Evolutionary conservation across 148 eudicot species (phyloP).

Genomic region (Linanthus parryae): DNA sequence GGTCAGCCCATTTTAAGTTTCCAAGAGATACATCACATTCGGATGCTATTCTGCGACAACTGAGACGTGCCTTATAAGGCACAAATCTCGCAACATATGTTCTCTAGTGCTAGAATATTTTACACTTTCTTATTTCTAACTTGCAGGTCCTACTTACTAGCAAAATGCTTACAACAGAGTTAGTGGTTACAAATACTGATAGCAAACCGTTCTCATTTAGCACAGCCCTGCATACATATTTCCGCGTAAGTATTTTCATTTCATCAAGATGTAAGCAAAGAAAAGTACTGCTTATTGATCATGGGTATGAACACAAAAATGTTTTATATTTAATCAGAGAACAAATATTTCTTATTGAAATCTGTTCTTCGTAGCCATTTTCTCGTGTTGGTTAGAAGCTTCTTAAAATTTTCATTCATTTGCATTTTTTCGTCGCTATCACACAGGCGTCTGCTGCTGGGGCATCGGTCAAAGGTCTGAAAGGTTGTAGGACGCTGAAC

Average conservation of each 20-base stretch:
- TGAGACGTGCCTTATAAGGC: too few species aligned
- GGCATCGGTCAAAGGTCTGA: constrained; percentile 71
- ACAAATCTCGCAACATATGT: too few species aligned
- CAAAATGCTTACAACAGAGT: constrained; percentile 80
- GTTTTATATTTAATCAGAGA: too few species aligned
- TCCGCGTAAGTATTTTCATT: constrained; percentile 48
- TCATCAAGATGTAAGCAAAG: too few species aligned
- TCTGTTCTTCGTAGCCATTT: too few species aligned
- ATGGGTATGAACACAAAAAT: too few species aligned
- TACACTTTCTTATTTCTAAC: not conserved
- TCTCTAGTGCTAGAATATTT: too few species aligned
- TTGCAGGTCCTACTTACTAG: constrained; percentile 75
- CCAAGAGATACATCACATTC: not conserved
- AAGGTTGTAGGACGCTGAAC: constrained; percentile 90
- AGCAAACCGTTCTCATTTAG: constrained; percentile 72
- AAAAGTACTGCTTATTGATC: too few species aligned
- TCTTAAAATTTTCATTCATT: too few species aligned
- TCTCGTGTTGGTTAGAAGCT: too few species aligned
- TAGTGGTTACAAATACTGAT: constrained; percentile 76
- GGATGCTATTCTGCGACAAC: too few species aligned
- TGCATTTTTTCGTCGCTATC: constrained; percentile 12
- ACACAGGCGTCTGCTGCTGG: constrained; percentile 75
- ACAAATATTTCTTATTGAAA: too few species aligned
- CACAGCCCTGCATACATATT: constrained; percentile 94
- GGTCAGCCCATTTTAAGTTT: constrained; percentile 27